Evolutionary conservation across 768 basidiomycete genomes (phyloP), one percentile per base, ranked within the genome.

Genomic region (Russula ochroleuca): DNA sequence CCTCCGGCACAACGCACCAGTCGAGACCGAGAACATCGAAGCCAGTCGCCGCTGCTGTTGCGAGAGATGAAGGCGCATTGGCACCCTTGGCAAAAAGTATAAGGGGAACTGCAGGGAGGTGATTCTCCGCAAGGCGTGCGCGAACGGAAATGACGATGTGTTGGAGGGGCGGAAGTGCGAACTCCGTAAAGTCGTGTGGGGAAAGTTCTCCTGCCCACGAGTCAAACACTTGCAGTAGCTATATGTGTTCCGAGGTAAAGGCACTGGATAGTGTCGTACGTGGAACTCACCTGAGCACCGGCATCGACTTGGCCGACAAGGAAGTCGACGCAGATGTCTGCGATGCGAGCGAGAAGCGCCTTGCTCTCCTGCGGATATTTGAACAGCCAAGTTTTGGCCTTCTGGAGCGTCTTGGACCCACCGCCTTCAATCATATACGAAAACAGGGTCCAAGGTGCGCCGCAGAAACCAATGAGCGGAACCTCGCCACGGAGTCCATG

Each of bases 381-480:
- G 80, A 92, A 98, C 7, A 98, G 73, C 96, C 97, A 99, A 0
- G 88, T 85, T 77, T 99, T 99, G 40, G 85, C 84, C 75, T 95
- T 94, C 66, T 91, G 88, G 69, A 92, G 84, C 15, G 90, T 91
- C 76, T 94, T 94, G 74, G 85, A 91, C 10, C 90, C 90, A 6
- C 95, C 96, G 9, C 97, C 97, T 74, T 98, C 97, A 70, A 97
- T 83, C 97, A 99, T 99, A 74, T 98, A 99, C 23, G 88, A 85
- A 77, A 99, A 94, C 57, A 98, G 83, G 4, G 97, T 99, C 97
- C 97, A 98, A 1, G 97, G 97, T 0, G 94, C 94, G 45, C 96
- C 97, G 72, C 86, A 92, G 77, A 99, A 99, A 13, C 97, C 97
- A 69, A 99, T 97, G 61, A 99, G 79, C 14, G 97, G 96, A 15